These are phyloP conservation scores for Saitozyma sp. DNA, from an alignment of 768 basidiomycete species.

Conservation along the genomic window DNA sequence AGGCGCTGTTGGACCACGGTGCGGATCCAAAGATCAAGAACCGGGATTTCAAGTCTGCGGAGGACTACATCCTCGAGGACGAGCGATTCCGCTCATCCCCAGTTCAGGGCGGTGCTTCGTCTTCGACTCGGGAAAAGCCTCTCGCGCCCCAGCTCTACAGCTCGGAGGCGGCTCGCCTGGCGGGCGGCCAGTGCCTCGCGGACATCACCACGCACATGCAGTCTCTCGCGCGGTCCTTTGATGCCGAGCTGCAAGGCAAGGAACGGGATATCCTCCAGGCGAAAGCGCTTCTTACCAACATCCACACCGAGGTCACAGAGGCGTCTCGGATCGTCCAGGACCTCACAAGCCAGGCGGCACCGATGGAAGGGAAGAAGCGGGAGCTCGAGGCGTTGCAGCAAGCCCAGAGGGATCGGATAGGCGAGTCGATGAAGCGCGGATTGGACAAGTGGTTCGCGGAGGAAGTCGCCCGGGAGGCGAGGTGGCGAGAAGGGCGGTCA, in stretches of 20 bases:
- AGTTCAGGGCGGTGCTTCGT: conserved; percentile 55
- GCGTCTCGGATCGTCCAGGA: conserved; percentile 60
- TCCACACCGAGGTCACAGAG: conserved; percentile 79
- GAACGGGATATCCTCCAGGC: conserved; percentile 90
- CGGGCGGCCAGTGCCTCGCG: conserved; percentile 78
- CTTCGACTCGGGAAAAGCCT: conserved; percentile 1
- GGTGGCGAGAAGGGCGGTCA: conserved; percentile 62
- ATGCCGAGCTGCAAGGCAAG: conserved; percentile 85
- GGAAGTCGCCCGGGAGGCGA: conserved; percentile 74
- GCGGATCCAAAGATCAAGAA: conserved; percentile 94
- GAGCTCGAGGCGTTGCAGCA: conserved; percentile 61
- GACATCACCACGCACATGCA: conserved; percentile 85
- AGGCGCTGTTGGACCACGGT: conserved; percentile 90
- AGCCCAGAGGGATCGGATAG: conserved; percentile 73
- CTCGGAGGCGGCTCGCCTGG: conserved; percentile 79
- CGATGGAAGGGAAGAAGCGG: conserved; percentile 29
- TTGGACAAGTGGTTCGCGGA: conserved; percentile 92
- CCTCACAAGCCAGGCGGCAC: conserved; percentile 27
- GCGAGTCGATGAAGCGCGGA: conserved; percentile 74
- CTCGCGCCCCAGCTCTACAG: conserved; percentile 69
- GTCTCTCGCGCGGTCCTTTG: conserved; percentile 82
- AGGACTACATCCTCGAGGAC: conserved; percentile 98
- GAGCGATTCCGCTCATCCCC: conserved; percentile 94
- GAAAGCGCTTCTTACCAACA: conserved; percentile 76
- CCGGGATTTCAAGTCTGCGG: conserved; percentile 91